Evolutionary conservation across 495 filamentous ascomycete species (phyloP), one percentile per base, ranked within the genome.

Genomic region (Glutinoglossum americanum): DNA sequence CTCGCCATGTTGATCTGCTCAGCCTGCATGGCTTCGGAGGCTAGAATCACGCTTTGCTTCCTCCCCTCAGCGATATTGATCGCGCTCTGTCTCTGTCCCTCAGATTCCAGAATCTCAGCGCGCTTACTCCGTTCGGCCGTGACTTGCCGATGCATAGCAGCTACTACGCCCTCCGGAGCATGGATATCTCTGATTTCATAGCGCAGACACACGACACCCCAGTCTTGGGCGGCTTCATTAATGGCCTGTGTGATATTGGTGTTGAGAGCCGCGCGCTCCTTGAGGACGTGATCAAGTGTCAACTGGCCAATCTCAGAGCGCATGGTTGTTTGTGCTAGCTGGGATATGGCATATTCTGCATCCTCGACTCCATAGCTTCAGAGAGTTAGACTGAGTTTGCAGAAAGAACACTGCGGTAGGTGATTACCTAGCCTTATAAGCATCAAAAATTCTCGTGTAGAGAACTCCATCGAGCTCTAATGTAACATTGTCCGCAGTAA

Each of bases 141-240:
- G 17, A 98, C 92, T 68, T 96, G 90, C 30, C 92, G 79, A 72
- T 98, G 93, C 93, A 98, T 98, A 59, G 92, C 92, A 55, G 83
- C 84, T 41, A 97, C 90, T 23, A 97, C 92, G 45, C 81, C 82
- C 6, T 85, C 85, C 0, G 92, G 92, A 0, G 92, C 93, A 68
- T 98, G 92, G 70, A 98, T 97, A 70, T 98, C 93, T 54, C 93
- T 74, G 64, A 98, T 98, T 70, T 98, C 92, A 73, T 98, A 98
- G 25, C 92, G 85, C 53, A 98, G 76, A 65, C 93, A 97, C 19
- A 87, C 83, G 19, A 98, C 87, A 58, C 92, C 92, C 92, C 92
- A 98, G 54, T 88, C 89, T 59, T 89, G 83, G 0, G 93, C 89
- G 0, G 92, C 93, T 66, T 97, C 92, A 72, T 98, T 98, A 76